Base-by-base conservation (phyloP, 441 rosid genomes). In the Bocquillonia castaneifolia region DNA sequence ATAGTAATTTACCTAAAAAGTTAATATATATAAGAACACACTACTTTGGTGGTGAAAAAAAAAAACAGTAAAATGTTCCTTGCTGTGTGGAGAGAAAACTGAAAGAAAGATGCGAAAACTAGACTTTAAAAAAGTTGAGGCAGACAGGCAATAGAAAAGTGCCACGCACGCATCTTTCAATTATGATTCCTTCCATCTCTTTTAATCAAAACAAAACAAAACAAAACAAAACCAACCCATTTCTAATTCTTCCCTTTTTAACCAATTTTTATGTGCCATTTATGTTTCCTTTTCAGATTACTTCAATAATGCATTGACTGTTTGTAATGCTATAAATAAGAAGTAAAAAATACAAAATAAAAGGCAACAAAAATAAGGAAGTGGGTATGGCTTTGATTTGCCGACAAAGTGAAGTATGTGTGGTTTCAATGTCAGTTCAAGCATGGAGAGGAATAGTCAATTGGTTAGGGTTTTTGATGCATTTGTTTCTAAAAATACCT, bases 371-470 rank as follows among this genome's bases (percentile, higher is more conserved):
- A 52, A 22, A 6, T 31, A 28, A 26, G 14, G 34, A 55, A 17
- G 28, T 28, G 47, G 58, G 52, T 61, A 32, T 56, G 71, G 61
- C 8, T 63, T 45, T 44, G 20, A 67, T 71, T 56, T 39, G 51
- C 51, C 75, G 45, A 54, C 61, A 15, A 52, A 58, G 51, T 31
- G 78, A 79, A 52, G 69, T 73, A 42, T 55, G 37, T 37, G n/a
- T n/a, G n/a, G 74, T 59, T 63, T 72, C 82, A 10, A 70, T 72
- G 61, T 74, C 82, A 55, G 45, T 71, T 20, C 79, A 80, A 32
- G 75, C 64, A 22, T 83, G 81, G 86, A 76, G 79, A 52, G 81
- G 77, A 48, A 67, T 83, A 18, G 32, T 78, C 50, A 71, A 77
- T 69, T 78, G 78, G 82, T 64, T 78, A 3, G 71, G 59, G 47